These are phyloP conservation scores for Eimeria brunetti DNA, from an alignment of 169 alveolate genomes.

Conservation along the genomic window DNA sequence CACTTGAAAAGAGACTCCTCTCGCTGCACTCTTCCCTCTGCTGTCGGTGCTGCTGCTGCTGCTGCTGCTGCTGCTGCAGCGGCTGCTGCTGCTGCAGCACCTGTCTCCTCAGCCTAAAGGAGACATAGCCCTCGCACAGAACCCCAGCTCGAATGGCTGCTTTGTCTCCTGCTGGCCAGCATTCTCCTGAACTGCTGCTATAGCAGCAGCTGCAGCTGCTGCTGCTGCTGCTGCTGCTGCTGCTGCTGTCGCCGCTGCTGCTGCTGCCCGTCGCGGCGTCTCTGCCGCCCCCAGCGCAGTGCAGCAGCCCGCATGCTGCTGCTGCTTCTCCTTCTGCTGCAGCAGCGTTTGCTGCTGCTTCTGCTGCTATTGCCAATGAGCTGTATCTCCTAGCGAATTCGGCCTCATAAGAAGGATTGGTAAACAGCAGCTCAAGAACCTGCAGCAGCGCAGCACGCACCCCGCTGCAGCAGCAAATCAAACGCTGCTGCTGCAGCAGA, in stretches of 20 bases:
- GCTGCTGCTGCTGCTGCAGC: no score
- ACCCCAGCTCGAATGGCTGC: constrained; percentile 51
- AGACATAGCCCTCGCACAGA: constrained; percentile 21
- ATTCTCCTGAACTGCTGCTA: not conserved
- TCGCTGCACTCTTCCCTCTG: not conserved
- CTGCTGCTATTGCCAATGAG: constrained; percentile 1
- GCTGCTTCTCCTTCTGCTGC: constrained; percentile 10
- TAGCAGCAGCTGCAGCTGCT: constrained; percentile 9
- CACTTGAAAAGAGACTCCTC: not conserved
- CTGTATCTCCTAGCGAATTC: constrained; percentile 83
- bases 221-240: constrained; percentile 67
- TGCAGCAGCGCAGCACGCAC: constrained; percentile 19
- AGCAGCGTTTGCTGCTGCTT: constrained; percentile 2
- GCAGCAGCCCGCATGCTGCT: not conserved
- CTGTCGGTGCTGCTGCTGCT: constrained; percentile 23
- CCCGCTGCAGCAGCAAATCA: not conserved
- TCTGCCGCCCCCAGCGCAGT: not conserved
- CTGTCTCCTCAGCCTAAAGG: not conserved
- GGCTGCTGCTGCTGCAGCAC: constrained; percentile 42
- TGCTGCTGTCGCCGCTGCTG: constrained; percentile 2
- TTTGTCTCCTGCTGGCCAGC: constrained; percentile 35
- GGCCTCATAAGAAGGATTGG: constrained; percentile 86
- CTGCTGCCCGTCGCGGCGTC: not conserved
- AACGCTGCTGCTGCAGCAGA: not conserved
- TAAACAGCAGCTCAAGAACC: constrained; percentile 81